Evolutionary conservation across 495 filamentous ascomycete species (phyloP).

Genomic region (Xylaria castorea): DNA sequence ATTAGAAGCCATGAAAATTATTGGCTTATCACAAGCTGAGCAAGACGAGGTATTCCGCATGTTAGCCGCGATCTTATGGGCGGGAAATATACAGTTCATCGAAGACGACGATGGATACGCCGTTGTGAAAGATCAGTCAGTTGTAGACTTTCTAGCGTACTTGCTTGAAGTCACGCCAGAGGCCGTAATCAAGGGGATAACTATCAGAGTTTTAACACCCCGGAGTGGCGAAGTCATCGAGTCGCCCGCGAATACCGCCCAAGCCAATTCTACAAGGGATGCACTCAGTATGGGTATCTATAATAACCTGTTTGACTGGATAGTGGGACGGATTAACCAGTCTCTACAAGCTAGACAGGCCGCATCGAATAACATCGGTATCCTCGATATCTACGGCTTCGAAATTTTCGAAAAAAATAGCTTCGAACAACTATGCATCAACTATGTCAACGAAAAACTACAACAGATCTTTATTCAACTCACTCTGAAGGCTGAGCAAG

Average conservation of each 20-base stretch:
- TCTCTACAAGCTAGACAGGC: conserved; percentile 82
- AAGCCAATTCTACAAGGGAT: conserved; percentile 93
- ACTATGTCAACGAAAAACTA: conserved; percentile 99
- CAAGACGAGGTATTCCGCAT: conserved; percentile 98
- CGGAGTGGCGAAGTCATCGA: conserved; percentile 87
- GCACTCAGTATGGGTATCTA: conserved; percentile 95
- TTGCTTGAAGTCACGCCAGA: conserved; percentile 85
- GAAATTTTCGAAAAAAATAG: conserved; percentile 99
- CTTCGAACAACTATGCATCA: conserved; percentile 99
- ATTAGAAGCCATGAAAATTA: conserved; percentile 90
- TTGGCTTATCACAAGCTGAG: conserved; percentile 85
- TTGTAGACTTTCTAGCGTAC: conserved; percentile 93
- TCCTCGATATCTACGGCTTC: conserved; percentile 99
- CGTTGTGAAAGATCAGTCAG: conserved; percentile 80
- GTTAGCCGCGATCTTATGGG: conserved; percentile 91
- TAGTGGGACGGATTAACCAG: conserved; percentile 88
- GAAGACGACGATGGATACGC: conserved; percentile 93
- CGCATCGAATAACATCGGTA: conserved; percentile 86
- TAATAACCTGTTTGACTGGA: conserved; percentile 99
- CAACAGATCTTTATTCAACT: conserved; percentile 99
- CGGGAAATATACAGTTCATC: conserved; percentile 87
- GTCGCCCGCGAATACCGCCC: conserved; percentile 86
- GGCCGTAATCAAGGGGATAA: conserved; percentile 86
- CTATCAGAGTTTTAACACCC: conserved; percentile 87
- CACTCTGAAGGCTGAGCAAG: conserved; percentile 95